A percentile compares a stretch with the other conserved stretches of the same genome.
phyloP scores from a whole-genome alignment of 345 rosid genomes.

The Salix suchowensis region DNA sequence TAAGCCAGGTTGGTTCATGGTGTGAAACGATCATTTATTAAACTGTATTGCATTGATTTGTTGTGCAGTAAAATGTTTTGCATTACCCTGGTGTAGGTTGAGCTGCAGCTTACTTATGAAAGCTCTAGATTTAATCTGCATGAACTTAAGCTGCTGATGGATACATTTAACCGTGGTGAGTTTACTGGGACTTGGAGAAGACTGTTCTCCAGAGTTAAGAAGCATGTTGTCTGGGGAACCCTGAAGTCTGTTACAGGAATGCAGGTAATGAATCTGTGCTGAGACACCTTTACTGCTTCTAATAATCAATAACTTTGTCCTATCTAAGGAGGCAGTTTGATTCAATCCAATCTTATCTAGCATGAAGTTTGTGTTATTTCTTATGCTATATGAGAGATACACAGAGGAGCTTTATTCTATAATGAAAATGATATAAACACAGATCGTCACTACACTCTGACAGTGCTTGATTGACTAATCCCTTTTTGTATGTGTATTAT shows the following conservation, averaged over 20 bases:
- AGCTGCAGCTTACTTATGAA: slow-evolving; percentile 81
- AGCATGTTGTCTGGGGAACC: slow-evolving; percentile 98
- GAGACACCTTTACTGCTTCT: neutral
- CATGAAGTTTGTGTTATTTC: neutral
- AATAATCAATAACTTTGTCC: neutral
- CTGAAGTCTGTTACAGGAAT: slow-evolving; percentile 94
- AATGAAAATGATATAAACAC: neutral
- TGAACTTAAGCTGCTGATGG: slow-evolving; percentile 95
- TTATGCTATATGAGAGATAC: neutral
- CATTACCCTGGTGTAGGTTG: slow-evolving; percentile 50
- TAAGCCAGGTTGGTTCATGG: slow-evolving; percentile 71
- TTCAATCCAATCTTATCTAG: neutral
- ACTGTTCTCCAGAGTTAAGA: slow-evolving; percentile 95
- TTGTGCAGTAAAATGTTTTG: neutral
- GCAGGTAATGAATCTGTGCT: slow-evolving; percentile 55
- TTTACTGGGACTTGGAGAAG: slow-evolving; percentile 97
- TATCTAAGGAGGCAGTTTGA: neutral
- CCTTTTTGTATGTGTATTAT: neutral
- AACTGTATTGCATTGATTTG: slow-evolving; percentile 1
- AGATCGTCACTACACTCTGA: neutral
- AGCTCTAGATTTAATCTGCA: slow-evolving; percentile 93
- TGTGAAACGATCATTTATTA: neutral
- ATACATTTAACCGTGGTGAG: slow-evolving; percentile 80
- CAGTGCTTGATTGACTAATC: neutral
- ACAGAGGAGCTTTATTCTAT: neutral